Base-by-base conservation (phyloP, 495 filamentous ascomycete species). In the Neurospora sp. region DNA sequence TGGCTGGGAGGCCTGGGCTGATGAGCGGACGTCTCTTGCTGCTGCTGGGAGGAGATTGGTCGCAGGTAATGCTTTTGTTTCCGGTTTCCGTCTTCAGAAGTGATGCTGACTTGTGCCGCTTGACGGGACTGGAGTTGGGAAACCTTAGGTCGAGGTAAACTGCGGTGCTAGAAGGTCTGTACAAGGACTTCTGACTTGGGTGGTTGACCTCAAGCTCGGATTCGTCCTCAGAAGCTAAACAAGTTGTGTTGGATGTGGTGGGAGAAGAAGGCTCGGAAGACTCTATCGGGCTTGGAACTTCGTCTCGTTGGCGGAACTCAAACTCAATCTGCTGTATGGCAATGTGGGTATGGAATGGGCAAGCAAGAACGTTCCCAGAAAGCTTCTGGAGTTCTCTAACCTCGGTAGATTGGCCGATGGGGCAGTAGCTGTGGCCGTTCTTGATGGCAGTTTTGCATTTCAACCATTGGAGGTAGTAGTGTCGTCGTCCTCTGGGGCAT, bases 381-480 rank as follows among this genome's bases (percentile, higher is more conserved):
- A 80, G 59, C 70, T 76, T 73, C 41, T 76, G 41, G 44, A 80
- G 72, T 65, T 71, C 72, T 14, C 77, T 74, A 7, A 72, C 70
- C 69, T 76, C 69, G 39, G 70, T 68, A 1, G 78, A 80, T 39
- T 73, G 40, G 3, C 77, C 72, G 4, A 77, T 4, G 1, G 76
- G 74, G 53, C 78, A 80, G 48, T 77, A 77, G 42, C 71, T 72
- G 48, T 73, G 69, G 70, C 73, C 72, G 35, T 71, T 73, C 69
- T 74, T 75, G 40, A 73, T 31, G 38, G 78, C 78, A 14, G 70
- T 75, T 69, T 69, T 71, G 77, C 78, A 80, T 73, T 80, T 80
- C 39, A 80, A 75, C 78, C 78, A 80, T 38, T 80, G 78, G 71
- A 80, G 74, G 69, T 75, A 80, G 72, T 71, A 80, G 71, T 80